Evolutionary conservation across 1,284 basidiomycete species (phyloP).

Genomic region (Phylloboletellus chloephorus): DNA sequence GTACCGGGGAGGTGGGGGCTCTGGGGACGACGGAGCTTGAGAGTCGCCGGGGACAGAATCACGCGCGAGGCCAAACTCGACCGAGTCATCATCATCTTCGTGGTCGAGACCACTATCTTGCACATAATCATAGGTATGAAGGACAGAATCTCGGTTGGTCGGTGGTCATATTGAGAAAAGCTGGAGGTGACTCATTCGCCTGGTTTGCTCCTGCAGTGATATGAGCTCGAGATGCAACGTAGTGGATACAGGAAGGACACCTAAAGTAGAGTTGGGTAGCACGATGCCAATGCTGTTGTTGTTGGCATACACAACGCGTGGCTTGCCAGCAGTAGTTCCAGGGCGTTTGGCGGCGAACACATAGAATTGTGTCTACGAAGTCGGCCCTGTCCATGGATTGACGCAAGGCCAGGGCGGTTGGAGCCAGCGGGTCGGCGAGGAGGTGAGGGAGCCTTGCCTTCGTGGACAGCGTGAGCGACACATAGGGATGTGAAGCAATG

Average conservation of each 20-base stretch:
- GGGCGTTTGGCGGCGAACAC: slow-evolving; percentile 23
- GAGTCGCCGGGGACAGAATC: neutral
- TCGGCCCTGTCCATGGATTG: slow-evolving; percentile 26
- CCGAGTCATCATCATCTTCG: slow-evolving; percentile 10
- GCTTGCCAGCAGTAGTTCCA: slow-evolving; percentile 13
- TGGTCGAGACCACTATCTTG: slow-evolving; percentile 30
- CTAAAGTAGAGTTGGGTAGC: slow-evolving; percentile 14
- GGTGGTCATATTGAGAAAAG: slow-evolving; percentile 23
- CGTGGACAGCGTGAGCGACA: slow-evolving; percentile 20
- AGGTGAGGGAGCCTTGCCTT: slow-evolving; percentile 15
- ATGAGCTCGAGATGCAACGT: slow-evolving; percentile 1
- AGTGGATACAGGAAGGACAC: slow-evolving; percentile 3
- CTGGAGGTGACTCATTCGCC: slow-evolving; percentile 2
- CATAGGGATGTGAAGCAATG: slow-evolving; percentile 18
- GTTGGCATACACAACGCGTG: slow-evolving; percentile 26
- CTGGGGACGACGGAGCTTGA: slow-evolving; percentile 5
- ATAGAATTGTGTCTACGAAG: slow-evolving; percentile 28
- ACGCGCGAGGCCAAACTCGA: neutral
- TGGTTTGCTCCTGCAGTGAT: slow-evolving; percentile 9
- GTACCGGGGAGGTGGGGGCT: slow-evolving; percentile 7
- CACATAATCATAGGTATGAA: slow-evolving; percentile 28
- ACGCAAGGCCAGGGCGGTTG: slow-evolving; percentile 18
- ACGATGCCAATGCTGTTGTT: slow-evolving; percentile 12
- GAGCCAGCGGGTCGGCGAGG: slow-evolving; percentile 15
- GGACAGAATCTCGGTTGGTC: slow-evolving; percentile 19